A percentile compares a stretch with the other conserved stretches of the same genome.
These are phyloP conservation scores for Vaccinium macrocarpon DNA, from an alignment of 148 eudicot species.

Conservation along the genomic window DNA sequence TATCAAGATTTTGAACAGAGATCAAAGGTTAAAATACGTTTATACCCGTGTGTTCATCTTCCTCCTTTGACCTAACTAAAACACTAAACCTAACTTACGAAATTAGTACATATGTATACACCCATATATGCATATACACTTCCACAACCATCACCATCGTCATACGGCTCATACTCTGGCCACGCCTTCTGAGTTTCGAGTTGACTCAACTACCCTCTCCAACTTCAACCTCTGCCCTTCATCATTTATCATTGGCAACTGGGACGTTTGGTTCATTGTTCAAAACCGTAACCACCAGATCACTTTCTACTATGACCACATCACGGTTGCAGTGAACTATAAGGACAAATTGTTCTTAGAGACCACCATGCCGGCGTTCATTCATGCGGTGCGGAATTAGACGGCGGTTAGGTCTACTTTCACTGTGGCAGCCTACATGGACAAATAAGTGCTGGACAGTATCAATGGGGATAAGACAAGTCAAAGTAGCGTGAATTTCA, in stretches of 20 bases:
- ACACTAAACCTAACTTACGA: no score
- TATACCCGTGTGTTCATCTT: no score
- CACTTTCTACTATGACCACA: constrained; percentile 39
- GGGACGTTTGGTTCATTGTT: constrained; percentile 31
- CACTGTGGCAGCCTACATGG: constrained; percentile 37
- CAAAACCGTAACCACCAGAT: constrained; percentile 44
- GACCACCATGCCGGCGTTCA: constrained; percentile 49
- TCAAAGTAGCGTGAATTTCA: constrained; percentile 37
- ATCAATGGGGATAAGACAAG: constrained; percentile 32
- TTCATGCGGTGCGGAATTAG: constrained; percentile 38
- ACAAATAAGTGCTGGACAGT: constrained; percentile 9
- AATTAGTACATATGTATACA: no score
- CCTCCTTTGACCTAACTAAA: no score
- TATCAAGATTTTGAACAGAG: no score
- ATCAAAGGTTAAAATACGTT: no score
- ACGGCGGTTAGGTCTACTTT: constrained; percentile 34
- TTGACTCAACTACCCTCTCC: constrained; percentile 43
- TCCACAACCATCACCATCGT: constrained; percentile 38
- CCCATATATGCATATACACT: no score
- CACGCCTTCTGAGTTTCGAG: constrained; percentile 55
- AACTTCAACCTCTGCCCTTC: constrained; percentile 39
- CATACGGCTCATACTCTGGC: constrained; percentile 75
- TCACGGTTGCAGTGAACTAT: constrained; percentile 36
- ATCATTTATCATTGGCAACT: constrained; percentile 31
- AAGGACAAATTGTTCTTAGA: constrained; percentile 16